Percentiles rank a stretch among this genome's conserved stretches.
Conservation (phyloP, 1,284 basidiomycete species). For the Anthracocystis walkeri region DNA sequence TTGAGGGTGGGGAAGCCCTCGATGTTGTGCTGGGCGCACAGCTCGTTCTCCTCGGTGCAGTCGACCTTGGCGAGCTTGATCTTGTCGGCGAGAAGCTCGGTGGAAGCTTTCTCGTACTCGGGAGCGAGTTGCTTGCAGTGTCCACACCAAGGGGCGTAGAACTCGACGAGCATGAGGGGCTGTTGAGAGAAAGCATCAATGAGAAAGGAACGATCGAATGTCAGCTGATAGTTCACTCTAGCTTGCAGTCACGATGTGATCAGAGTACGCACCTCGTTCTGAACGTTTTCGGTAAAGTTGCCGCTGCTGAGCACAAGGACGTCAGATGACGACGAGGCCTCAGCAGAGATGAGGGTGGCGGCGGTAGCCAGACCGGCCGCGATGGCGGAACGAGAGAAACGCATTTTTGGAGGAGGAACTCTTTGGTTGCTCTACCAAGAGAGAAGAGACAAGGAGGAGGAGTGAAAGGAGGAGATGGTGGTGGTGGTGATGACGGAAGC, state of each 20-base stretch:
- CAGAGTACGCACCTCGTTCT: constrained; percentile 71
- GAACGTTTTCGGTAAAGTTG: constrained; percentile 80
- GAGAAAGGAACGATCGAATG: not conserved
- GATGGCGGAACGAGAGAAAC: constrained; percentile 51
- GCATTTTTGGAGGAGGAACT: constrained; percentile 31
- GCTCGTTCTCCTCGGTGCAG: constrained; percentile 74
- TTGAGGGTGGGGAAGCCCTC: constrained; percentile 92
- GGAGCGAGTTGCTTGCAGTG: constrained; percentile 79
- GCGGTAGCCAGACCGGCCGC: constrained; percentile 55
- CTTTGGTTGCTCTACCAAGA: not conserved
- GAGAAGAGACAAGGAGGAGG: not conserved
- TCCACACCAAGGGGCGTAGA: constrained; percentile 87
- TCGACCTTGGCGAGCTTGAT: constrained; percentile 89
- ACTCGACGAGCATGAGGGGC: constrained; percentile 90
- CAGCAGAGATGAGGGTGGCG: constrained; percentile 72
- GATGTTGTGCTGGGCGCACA: constrained; percentile 76
- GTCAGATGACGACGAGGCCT: constrained; percentile 77
- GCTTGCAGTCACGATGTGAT: not conserved
- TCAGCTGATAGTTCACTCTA: not conserved
- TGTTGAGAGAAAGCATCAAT: constrained; percentile 69
- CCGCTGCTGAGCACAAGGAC: constrained; percentile 80
- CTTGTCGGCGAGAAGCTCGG: constrained; percentile 82
- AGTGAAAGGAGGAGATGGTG: not conserved
- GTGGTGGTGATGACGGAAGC: not conserved
- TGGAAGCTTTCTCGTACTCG: constrained; percentile 95